These are phyloP conservation scores for Fusarium lateritium DNA, from an alignment of 2,329 filamentous ascomycete genomes.

Conservation along the genomic window DNA sequence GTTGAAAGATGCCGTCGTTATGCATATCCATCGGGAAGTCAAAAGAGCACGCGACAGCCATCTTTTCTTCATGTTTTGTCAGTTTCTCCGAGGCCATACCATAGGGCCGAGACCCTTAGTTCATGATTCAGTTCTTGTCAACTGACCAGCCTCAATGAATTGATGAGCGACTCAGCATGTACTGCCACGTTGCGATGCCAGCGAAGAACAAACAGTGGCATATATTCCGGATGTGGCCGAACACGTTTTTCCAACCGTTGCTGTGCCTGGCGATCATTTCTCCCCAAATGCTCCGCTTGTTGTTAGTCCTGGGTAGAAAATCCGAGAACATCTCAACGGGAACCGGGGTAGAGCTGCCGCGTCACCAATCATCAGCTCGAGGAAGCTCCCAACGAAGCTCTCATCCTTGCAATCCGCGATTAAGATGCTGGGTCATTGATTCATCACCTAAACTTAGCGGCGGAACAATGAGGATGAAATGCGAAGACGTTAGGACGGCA, in stretches of 20 bases:
- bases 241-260: constrained; percentile 28
- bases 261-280: constrained; percentile 44
- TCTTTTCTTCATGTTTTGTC: constrained; percentile 5
- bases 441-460: constrained; percentile 21
- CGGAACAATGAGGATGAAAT: constrained; percentile 4
- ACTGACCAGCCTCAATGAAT: constrained; percentile 17
- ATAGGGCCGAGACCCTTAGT: constrained; percentile 1
- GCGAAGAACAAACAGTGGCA: constrained; percentile 29
- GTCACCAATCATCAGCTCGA: constrained; percentile 41
- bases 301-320: constrained; percentile 11
- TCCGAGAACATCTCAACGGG: constrained; percentile 30
- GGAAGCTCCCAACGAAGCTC: constrained; percentile 20
- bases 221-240: constrained; percentile 16
- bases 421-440: constrained; percentile 18
- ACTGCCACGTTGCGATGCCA: constrained; percentile 36
- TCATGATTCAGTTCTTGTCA: constrained; percentile 26
- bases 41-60: constrained; percentile 33
- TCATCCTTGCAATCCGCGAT: constrained; percentile 31
- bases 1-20: constrained; percentile 23
- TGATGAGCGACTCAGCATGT: constrained; percentile 4
- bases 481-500: constrained; percentile 6
- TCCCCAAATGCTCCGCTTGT: constrained; percentile 14
- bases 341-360: constrained; percentile 40
- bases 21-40: constrained; percentile 30
- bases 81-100: constrained; percentile 6